These are phyloP conservation scores for Fusarium sp. DNA, from an alignment of 2,329 filamentous ascomycete species.

Conservation along the genomic window DNA sequence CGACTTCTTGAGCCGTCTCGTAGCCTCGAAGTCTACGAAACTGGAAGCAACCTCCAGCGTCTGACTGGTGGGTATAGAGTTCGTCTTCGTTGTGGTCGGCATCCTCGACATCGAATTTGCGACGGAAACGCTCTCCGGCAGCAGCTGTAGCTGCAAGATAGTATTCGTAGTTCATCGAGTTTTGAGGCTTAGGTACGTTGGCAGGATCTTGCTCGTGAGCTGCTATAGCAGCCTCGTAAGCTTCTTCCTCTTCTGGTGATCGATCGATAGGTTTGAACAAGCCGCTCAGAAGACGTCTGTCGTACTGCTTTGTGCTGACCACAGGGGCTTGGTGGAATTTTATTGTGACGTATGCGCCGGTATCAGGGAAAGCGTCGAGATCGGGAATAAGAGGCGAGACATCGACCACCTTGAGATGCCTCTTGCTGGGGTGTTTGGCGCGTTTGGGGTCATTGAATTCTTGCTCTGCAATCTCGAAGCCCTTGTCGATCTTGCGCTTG, in stretches of 20 bases:
- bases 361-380: slow-evolving; percentile 75
- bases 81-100: slow-evolving; percentile 63
- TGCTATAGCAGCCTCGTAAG: slow-evolving; percentile 62
- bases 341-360: slow-evolving; percentile 74
- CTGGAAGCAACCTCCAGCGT: slow-evolving; percentile 62
- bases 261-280: slow-evolving; percentile 70
- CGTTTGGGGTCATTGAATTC: slow-evolving; percentile 65
- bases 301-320: slow-evolving; percentile 62
- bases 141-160: slow-evolving; percentile 65
- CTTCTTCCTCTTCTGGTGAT: slow-evolving; percentile 64
- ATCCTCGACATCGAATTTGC: slow-evolving; percentile 69
- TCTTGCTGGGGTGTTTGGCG: slow-evolving; percentile 69
- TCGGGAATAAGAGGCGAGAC: slow-evolving; percentile 72
- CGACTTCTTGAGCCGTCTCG: slow-evolving; percentile 69
- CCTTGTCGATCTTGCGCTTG: slow-evolving; percentile 73
- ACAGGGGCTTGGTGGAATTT: slow-evolving; percentile 76
- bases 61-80: slow-evolving; percentile 65
- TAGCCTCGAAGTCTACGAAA: slow-evolving; percentile 73
- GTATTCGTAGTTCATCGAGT: slow-evolving; percentile 73
- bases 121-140: slow-evolving; percentile 66
- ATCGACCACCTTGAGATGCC: slow-evolving; percentile 67
- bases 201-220: slow-evolving; percentile 67
- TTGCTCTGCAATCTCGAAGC: slow-evolving; percentile 66
- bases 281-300: slow-evolving; percentile 69
- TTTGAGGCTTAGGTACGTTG: slow-evolving; percentile 65